phyloP scores from a whole-genome alignment of 331 rosid genomes.

The Rosa hybrid region DNA sequence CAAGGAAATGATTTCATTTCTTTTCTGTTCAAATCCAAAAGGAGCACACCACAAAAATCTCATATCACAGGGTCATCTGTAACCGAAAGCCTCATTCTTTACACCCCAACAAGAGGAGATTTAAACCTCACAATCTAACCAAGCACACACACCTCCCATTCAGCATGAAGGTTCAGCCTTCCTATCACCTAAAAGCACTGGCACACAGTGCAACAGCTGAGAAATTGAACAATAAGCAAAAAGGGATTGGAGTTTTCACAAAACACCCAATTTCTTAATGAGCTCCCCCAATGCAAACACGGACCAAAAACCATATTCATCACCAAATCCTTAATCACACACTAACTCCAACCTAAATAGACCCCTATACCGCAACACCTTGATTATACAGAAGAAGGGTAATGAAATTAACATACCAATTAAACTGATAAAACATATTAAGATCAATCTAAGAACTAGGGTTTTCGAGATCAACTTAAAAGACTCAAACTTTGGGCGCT shows the following conservation, averaged over 20 bases:
- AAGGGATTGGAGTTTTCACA: background rate
- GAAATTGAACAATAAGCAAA: background rate
- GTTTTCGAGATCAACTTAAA: slow-evolving; percentile 29
- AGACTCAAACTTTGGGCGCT: background rate
- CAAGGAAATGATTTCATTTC: background rate
- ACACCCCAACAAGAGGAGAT: background rate
- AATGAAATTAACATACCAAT: background rate
- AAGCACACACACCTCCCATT: background rate
- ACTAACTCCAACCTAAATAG: background rate
- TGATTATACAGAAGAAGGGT: background rate
- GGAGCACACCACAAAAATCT: too few species aligned
- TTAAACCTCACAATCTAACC: background rate
- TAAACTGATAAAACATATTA: background rate
- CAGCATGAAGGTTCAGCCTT: background rate
- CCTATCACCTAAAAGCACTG: background rate
- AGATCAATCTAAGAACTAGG: slow-evolving; percentile 30
- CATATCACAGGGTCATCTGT: too few species aligned
- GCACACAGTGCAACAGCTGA: background rate
- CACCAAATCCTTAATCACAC: background rate
- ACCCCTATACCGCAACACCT: background rate
- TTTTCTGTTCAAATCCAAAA: background rate
- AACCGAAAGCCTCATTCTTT: background rate
- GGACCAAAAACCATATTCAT: background rate
- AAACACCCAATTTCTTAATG: background rate
- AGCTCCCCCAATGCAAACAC: background rate